Percentiles rank a stretch among this genome's conserved stretches.
Conservation (phyloP, 495 filamentous ascomycete species). For the Xylaria intraflava region DNA sequence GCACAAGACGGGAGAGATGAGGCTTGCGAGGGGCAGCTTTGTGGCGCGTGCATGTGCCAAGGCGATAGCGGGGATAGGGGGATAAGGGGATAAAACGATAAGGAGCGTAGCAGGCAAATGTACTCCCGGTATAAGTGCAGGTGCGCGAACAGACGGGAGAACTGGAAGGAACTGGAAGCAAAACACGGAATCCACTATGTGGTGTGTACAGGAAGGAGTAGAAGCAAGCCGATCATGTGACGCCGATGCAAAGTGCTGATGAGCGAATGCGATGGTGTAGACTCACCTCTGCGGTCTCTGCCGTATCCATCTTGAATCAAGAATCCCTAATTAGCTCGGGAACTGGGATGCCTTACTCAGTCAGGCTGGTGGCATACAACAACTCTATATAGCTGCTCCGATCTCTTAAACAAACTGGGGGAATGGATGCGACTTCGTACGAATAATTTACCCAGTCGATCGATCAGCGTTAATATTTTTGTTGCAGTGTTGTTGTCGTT, state of each 20-base stretch:
- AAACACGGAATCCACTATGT: too few relatives aligned
- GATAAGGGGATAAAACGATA: background rate
- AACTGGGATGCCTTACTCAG: too few relatives aligned
- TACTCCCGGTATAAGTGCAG: background rate
- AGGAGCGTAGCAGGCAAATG: background rate
- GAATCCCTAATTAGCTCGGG: background rate
- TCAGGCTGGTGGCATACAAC: too few relatives aligned
- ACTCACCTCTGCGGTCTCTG: conserved; percentile 1
- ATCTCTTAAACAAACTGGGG: too few relatives aligned
- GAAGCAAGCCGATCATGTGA: background rate
- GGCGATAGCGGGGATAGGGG: background rate
- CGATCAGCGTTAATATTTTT: background rate
- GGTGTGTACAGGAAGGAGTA: too few relatives aligned
- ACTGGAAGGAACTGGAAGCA: background rate
- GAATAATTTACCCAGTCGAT: background rate
- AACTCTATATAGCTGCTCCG: too few relatives aligned
- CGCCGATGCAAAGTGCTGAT: background rate
- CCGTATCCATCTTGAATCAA: conserved; percentile 6
- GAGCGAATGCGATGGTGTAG: background rate
- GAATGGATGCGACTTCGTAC: too few relatives aligned
- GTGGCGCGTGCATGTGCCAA: too few relatives aligned
- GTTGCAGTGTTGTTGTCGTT: background rate
- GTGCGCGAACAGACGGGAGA: background rate
- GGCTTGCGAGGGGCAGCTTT: background rate
- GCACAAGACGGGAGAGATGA: background rate